Evolutionary conservation across 2,329 filamentous ascomycete species (phyloP), one percentile per base, ranked within the genome.

Genomic region (Claviceps sp.): DNA sequence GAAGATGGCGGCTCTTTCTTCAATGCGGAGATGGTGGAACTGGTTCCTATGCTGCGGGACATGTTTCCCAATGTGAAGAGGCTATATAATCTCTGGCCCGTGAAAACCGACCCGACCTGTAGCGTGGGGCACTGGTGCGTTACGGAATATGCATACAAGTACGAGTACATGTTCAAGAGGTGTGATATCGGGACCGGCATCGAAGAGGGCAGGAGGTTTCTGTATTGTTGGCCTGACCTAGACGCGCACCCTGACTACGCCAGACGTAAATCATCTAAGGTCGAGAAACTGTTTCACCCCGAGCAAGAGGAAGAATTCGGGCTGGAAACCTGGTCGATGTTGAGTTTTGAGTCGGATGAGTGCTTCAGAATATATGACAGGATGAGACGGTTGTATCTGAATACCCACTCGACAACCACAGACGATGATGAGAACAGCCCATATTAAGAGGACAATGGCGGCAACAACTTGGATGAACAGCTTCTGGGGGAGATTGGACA

Each of bases 191-290:
- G 59, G 7, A 47, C 55, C 4, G 62, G 60, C 0, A 24, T 60
- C 0, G 60, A 60, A 17, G 61, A 62, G 10, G 56, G 64, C 8
- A 30, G 60, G 10, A 50, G 59, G 17, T 57, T 57, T 16, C 5
- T 65, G 2, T 60, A 59, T 50, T 65, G 61, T 24, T 70, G 67
- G 65, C 68, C 69, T 0, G 60, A 71, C 24, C 30, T 62, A 0
- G 57, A 61, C 4, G 56, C 60, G 0, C 58, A 67, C 38, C 52
- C 55, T 1, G 62, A 63, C 8, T 68, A 64, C 53, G 64, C 63
- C 1, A 57, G 57, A 30, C 54, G 58, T 4, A 53, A 30, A 30
- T 30, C 26, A 30, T 30, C 7, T 10, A 8, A 30, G 26, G 26
- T 64, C 3, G 54, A 59, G 5, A 56, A 26, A 48, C 53, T 44